Base-by-base conservation (phyloP, 1,284 basidiomycete species). In the Trichosporon sp. region DNA sequence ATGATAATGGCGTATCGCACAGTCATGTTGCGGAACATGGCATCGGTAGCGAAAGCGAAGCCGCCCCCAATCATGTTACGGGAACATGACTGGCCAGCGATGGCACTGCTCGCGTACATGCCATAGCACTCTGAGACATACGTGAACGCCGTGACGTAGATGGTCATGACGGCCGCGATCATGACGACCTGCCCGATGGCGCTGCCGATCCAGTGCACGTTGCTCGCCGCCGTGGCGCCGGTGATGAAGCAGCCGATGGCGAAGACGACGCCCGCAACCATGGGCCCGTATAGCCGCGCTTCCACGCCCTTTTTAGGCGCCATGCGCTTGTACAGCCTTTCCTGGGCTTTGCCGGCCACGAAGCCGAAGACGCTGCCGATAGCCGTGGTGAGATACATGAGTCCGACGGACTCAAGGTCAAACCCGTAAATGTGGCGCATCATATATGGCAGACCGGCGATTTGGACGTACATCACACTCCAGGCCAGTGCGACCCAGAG, bases 401-500 rank as follows among this genome's bases (percentile, higher is more conserved):
- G 83, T 10, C 90, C 90, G 1, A 85, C 81, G 70, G 87, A 77
- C 0, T 87, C 87, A 14, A 83, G 82, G 63, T 84, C 85, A 78
- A 91, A 93, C 29, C 82, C 75, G 71, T 92, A 87, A 1, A 91
- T 80, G 14, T 79, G 82, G 29, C 74, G 68, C 71, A 90, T 90
- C 23, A 87, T 83, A 13, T 84, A 85, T 0, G 84, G 80, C 33
- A 90, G 81, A 0, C 88, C 88, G 83, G 87, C 86, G 32, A 91
- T 81, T 66, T 90, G 79, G 65, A 85, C 85, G 73, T 86, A 92
- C 56, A 89, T 77, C 8, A 92, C 84, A 0, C 90, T 90, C 90
- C 90, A 92, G 71, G 84, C 85, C 64, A 89, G 87, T 1, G 88
- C 88, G 57, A 87, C 80, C 90, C 89, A 92, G 9, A 90, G 68